Evolutionary conservation across 1,284 basidiomycete genomes (phyloP).

Genomic region (Heterobasidion occidentale): DNA sequence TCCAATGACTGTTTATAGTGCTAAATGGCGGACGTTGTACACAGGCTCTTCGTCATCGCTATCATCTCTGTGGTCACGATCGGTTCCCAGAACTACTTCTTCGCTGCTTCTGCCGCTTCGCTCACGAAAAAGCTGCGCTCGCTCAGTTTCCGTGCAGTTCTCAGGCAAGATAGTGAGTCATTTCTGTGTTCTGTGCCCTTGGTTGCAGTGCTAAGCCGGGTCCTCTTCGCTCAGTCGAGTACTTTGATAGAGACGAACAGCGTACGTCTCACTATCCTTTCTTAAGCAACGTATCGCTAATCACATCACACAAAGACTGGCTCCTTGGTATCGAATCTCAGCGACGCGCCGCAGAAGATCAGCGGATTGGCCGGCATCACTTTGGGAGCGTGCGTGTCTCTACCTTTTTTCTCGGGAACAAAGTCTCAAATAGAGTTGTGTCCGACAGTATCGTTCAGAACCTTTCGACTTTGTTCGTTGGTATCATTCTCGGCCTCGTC

Average conservation of each 20-base stretch:
- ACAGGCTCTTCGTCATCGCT: conserved; percentile 78
- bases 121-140: conserved; percentile 65
- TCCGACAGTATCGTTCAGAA: conserved; percentile 69
- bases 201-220: conserved; percentile 7
- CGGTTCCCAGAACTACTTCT: conserved; percentile 61
- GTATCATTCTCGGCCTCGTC: conserved; percentile 68
- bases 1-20: not conserved
- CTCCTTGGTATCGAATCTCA: conserved; percentile 71
- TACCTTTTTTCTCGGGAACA: too few species aligned
- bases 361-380: conserved; percentile 88
- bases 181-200: not conserved
- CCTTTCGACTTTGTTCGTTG: conserved; percentile 66
- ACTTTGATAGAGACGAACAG: conserved; percentile 84
- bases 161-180: conserved; percentile 75
- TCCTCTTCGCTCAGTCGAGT: conserved; percentile 50
- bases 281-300: not conserved
- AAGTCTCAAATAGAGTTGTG: not conserved
- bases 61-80: conserved; percentile 58
- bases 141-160: conserved; percentile 65
- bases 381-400: conserved; percentile 50
- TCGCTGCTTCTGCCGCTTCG: conserved; percentile 58
- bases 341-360: conserved; percentile 90
- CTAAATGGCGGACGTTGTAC: too few species aligned
- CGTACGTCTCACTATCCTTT: conserved; percentile 27
- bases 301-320: conserved; percentile 48